phyloP scores from a whole-genome alignment of 345 rosid species.

The Boechera retrofracta region DNA sequence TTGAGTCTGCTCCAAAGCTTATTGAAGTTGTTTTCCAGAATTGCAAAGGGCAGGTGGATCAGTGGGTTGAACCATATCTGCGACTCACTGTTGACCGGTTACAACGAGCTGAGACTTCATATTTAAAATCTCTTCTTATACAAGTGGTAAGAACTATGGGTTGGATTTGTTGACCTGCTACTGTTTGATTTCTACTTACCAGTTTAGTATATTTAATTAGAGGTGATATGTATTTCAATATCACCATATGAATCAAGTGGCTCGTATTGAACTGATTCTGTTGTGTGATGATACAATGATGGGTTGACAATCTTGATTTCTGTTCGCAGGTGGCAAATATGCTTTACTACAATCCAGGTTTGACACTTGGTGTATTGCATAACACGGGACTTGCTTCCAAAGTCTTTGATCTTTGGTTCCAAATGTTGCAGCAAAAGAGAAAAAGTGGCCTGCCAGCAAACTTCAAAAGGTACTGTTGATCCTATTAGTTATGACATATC shows the following conservation, averaged over 20 bases:
- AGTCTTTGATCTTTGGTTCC: slow-evolving; percentile 90
- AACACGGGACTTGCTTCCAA: slow-evolving; percentile 80
- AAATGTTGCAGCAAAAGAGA: slow-evolving; percentile 90
- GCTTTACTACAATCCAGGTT: slow-evolving; percentile 79
- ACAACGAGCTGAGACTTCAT: slow-evolving; percentile 74
- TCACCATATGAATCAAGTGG: slow-evolving; percentile 21
- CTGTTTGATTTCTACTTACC: slow-evolving; percentile 13
- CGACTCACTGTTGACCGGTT: slow-evolving; percentile 82
- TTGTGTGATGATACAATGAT: slow-evolving; percentile 25
- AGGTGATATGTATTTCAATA: slow-evolving; percentile 5
- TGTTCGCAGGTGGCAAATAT: slow-evolving; percentile 84
- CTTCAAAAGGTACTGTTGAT: slow-evolving; percentile 72
- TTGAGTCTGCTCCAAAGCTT: slow-evolving; percentile 97
- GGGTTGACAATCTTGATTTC: slow-evolving; percentile 17
- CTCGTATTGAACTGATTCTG: slow-evolving; percentile 11
- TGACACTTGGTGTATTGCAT: slow-evolving; percentile 81
- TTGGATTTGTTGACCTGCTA: slow-evolving; percentile 14
- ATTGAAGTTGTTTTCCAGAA: slow-evolving; percentile 97
- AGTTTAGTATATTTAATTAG: slow-evolving; percentile 7
- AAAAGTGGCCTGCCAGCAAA: slow-evolving; percentile 80
- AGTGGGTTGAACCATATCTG: slow-evolving; percentile 94
- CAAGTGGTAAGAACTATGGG: slow-evolving; percentile 82
- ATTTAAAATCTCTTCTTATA: slow-evolving; percentile 89
- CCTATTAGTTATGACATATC: not conserved
- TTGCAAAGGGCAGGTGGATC: slow-evolving; percentile 98